phyloP scores from a whole-genome alignment of 2,329 filamentous ascomycete genomes.

The Macrophomina pseudophaseolina region DNA sequence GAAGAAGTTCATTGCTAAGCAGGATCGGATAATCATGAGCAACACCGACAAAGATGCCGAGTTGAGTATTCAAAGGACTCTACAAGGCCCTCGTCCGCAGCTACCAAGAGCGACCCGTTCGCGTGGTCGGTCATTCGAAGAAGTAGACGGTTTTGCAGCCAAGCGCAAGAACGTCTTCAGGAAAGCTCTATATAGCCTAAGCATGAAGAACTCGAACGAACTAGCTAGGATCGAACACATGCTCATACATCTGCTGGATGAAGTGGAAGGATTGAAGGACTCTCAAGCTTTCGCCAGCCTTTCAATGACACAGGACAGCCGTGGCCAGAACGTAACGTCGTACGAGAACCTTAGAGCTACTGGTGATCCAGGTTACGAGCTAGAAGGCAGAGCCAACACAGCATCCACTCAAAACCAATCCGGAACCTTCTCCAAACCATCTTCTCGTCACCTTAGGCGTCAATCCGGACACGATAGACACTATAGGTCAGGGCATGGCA shows the following conservation, averaged over 20 bases:
- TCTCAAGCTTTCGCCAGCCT: conserved; percentile 38
- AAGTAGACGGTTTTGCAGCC: conserved; percentile 64
- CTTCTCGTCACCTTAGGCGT: conserved; percentile 45
- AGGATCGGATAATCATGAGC: conserved; percentile 86
- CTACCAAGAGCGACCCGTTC: conserved; percentile 51
- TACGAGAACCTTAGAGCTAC: conserved; percentile 73
- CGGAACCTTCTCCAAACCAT: conserved; percentile 71
- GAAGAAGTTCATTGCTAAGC: conserved; percentile 88
- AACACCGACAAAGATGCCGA: conserved; percentile 89
- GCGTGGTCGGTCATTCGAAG: conserved; percentile 47
- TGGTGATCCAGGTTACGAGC: conserved; percentile 78
- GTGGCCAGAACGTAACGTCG: conserved; percentile 64
- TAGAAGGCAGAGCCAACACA: conserved; percentile 78
- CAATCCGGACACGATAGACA: conserved; percentile 59
- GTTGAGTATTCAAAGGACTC: conserved; percentile 77
- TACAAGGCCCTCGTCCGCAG: conserved; percentile 85
- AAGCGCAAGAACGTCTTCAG: conserved; percentile 96
- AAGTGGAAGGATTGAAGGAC: conserved; percentile 74
- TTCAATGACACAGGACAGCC: conserved; percentile 33
- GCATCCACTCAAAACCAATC: conserved; percentile 77
- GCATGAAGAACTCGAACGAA: conserved; percentile 85
- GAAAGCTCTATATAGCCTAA: conserved; percentile 88
- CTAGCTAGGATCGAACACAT: conserved; percentile 73
- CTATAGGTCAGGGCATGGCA: conserved; percentile 72
- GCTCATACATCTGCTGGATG: conserved; percentile 86